Percentiles rank a stretch among this genome's conserved stretches.
These are phyloP conservation scores for Kwoniella sp. DNA, from an alignment of 768 basidiomycete species.

Conservation along the genomic window DNA sequence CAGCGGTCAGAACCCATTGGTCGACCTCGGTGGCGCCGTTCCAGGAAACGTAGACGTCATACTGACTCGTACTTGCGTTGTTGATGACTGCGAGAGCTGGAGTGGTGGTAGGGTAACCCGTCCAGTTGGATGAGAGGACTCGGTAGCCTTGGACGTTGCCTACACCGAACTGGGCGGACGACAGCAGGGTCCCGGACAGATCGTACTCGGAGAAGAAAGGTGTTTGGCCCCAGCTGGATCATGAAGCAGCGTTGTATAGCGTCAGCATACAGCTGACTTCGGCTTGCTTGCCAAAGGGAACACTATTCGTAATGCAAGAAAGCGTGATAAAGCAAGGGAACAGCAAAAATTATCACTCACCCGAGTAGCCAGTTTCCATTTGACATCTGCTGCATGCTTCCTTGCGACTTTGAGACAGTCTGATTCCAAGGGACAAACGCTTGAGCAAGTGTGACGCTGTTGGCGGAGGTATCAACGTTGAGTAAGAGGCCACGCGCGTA, in stretches of 20 bases:
- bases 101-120: slow-evolving; percentile 27
- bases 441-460: slow-evolving; percentile 28
- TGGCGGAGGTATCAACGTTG: slow-evolving; percentile 32
- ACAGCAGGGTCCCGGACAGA: slow-evolving; percentile 29
- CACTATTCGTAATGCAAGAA: no score
- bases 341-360: not conserved
- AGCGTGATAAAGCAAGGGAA: no score
- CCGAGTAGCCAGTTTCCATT: slow-evolving; percentile 28
- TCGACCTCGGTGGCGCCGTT: slow-evolving; percentile 48
- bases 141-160: slow-evolving; percentile 44
- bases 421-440: slow-evolving; percentile 18
- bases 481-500: slow-evolving; percentile 41
- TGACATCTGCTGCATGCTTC: slow-evolving; percentile 22
- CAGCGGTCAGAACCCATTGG: not conserved
- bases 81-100: slow-evolving; percentile 25
- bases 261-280: no score
- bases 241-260: slow-evolving; percentile 10
- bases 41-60: slow-evolving; percentile 38
- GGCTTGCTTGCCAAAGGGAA: no score
- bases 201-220: slow-evolving; percentile 39
- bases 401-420: slow-evolving; percentile 32
- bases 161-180: slow-evolving; percentile 35
- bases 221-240: slow-evolving; percentile 42
- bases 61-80: slow-evolving; percentile 3
- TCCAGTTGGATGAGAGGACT: slow-evolving; percentile 30